A percentile compares a stretch with the other conserved stretches of the same genome.
These are phyloP conservation scores for Pleurostoma richardsiae DNA, from an alignment of 2,329 filamentous ascomycete species.

Conservation along the genomic window DNA sequence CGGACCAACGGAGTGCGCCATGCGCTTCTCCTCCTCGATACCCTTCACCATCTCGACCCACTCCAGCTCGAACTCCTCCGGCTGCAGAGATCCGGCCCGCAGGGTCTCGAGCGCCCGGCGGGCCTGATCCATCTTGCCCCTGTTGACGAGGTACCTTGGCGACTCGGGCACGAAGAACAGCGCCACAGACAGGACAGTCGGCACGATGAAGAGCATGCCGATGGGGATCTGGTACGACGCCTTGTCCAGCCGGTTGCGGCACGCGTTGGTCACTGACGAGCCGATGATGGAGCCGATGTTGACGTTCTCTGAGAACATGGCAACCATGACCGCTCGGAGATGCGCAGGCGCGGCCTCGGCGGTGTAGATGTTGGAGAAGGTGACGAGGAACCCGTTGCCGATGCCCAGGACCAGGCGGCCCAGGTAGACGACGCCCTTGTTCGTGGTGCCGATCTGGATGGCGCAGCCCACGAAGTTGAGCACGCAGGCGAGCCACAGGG, in stretches of 20 bases:
- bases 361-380: slow-evolving; percentile 41
- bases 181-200: slow-evolving; percentile 35
- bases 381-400: slow-evolving; percentile 37
- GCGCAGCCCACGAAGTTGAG: slow-evolving; percentile 36
- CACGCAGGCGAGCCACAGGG: slow-evolving; percentile 40
- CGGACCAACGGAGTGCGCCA: slow-evolving; percentile 21
- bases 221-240: slow-evolving; percentile 43
- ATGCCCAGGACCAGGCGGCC: slow-evolving; percentile 38
- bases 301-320: slow-evolving; percentile 42
- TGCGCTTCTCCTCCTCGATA: slow-evolving; percentile 29
- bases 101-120: slow-evolving; percentile 21
- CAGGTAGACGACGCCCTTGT: slow-evolving; percentile 33
- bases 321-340: slow-evolving; percentile 41
- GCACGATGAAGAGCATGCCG: slow-evolving; percentile 37
- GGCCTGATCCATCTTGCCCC: slow-evolving; percentile 17
- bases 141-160: slow-evolving; percentile 35
- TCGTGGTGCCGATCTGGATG: slow-evolving; percentile 35
- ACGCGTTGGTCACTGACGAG: slow-evolving; percentile 34
- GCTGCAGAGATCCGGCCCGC: slow-evolving; percentile 19
- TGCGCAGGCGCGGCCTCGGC: slow-evolving; percentile 42
- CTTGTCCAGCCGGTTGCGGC: slow-evolving; percentile 27
- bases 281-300: slow-evolving; percentile 42
- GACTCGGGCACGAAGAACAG: slow-evolving; percentile 41
- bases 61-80: slow-evolving; percentile 28
- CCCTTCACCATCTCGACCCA: slow-evolving; percentile 32